Conservation (phyloP, 768 basidiomycete genomes). For the Glaciozyma antarctica region DNA sequence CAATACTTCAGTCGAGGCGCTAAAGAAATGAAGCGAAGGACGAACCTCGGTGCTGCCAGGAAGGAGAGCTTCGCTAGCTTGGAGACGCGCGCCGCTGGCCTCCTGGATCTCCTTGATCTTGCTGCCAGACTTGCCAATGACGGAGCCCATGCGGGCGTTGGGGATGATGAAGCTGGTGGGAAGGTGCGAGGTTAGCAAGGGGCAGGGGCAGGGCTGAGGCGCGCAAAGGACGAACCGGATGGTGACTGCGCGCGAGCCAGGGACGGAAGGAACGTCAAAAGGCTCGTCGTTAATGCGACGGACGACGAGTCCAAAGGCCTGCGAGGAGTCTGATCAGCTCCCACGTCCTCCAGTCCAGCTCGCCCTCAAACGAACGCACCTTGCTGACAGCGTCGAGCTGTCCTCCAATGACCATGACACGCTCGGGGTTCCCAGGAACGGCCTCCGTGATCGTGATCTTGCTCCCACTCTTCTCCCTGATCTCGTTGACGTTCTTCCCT, state of each 20-base stretch:
- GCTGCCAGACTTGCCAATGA: conserved; percentile 92
- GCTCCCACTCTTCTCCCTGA: conserved; percentile 92
- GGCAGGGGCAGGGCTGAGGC: neutral
- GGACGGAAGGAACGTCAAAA: conserved; percentile 93
- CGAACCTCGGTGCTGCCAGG: conserved; percentile 97
- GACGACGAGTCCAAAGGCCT: conserved; percentile 98
- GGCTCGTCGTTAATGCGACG: conserved; percentile 98
- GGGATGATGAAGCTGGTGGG: conserved; percentile 62
- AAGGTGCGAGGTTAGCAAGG: neutral
- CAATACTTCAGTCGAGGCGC: neutral
- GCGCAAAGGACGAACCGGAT: conserved; percentile 62
- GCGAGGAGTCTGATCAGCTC: conserved; percentile 2
- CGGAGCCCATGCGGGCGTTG: conserved; percentile 97
- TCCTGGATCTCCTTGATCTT: conserved; percentile 99
- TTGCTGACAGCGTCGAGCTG: conserved; percentile 97
- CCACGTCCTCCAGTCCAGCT: neutral
- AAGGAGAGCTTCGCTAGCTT: conserved; percentile 96
- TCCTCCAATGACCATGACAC: conserved; percentile 92
- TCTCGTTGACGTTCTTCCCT: conserved; percentile 95
- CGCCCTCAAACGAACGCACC: conserved; percentile 46
- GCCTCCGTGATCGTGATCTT: conserved; percentile 96
- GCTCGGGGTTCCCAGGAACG: conserved; percentile 98
- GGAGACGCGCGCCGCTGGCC: conserved; percentile 87
- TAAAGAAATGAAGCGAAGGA: conserved; percentile 17
- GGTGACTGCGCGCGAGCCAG: conserved; percentile 93